These are phyloP conservation scores for Elsinoe perseae DNA, from an alignment of 2,329 filamentous ascomycete genomes.

Conservation along the genomic window DNA sequence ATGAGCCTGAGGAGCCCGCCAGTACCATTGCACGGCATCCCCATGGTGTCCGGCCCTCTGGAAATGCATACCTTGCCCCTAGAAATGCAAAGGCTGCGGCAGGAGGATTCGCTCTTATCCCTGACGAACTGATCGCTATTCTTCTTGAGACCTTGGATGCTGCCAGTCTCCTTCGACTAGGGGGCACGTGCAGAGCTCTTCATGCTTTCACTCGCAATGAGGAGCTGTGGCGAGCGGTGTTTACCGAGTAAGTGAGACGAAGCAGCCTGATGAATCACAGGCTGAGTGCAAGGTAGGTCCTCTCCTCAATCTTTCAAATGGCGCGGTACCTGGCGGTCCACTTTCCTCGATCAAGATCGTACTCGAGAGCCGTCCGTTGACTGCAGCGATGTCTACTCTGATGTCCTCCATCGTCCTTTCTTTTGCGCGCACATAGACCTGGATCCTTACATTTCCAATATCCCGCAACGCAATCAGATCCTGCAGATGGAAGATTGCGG, in stretches of 20 bases:
- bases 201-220: constrained; percentile 79
- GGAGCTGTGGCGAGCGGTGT: constrained; percentile 81
- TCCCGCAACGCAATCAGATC: constrained; percentile 68
- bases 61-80: constrained; percentile 65
- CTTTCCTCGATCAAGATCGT: constrained; percentile 56
- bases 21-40: constrained; percentile 64
- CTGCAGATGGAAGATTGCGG: constrained; percentile 50
- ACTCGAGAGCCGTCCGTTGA: constrained; percentile 52
- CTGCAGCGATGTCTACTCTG: constrained; percentile 77
- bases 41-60: constrained; percentile 74
- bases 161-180: constrained; percentile 54
- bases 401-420: constrained; percentile 83
- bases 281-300: constrained; percentile 35
- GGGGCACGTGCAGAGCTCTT: constrained; percentile 73
- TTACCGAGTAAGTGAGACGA: constrained; percentile 63
- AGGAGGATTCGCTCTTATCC: constrained; percentile 59
- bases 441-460: constrained; percentile 57
- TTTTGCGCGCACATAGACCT: constrained; percentile 73
- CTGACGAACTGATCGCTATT: constrained; percentile 72
- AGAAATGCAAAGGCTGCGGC: constrained; percentile 59
- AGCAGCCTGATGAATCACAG: constrained; percentile 10
- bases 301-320: constrained; percentile 50
- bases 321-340: constrained; percentile 79
- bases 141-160: constrained; percentile 69
- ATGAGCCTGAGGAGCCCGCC: constrained; percentile 21